Percentiles rank a stretch among this genome's conserved stretches.
phyloP scores from a whole-genome alignment of 225 moss, liverwort and hornwort species.

The Sphagnum tenellum region DNA sequence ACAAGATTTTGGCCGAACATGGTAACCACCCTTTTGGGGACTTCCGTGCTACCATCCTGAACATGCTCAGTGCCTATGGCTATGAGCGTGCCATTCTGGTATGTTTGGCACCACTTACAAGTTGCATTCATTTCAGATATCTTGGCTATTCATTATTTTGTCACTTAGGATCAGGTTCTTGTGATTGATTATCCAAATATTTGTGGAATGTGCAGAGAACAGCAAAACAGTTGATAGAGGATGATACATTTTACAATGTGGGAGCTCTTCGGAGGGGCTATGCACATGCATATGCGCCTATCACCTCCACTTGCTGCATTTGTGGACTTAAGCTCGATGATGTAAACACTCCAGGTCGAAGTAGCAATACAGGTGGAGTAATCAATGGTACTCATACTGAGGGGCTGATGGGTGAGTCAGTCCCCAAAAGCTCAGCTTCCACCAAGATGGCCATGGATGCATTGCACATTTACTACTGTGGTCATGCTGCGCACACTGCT shows the following conservation, averaged over 20 bases:
- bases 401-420: too few species aligned
- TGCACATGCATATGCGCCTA: conserved; percentile 67
- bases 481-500: conserved; percentile 74
- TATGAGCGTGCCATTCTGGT: conserved; percentile 96
- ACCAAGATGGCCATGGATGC: neutral
- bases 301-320: conserved; percentile 55
- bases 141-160: neutral
- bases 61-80: conserved; percentile 95
- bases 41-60: conserved; percentile 83
- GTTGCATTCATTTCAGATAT: neutral
- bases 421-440: too few species aligned
- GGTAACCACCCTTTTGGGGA: conserved; percentile 88
- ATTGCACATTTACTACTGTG: conserved; percentile 71
- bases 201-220: conserved; percentile 58
- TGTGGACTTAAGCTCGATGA: conserved; percentile 65
- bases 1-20: conserved; percentile 85
- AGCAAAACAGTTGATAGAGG: conserved; percentile 85
- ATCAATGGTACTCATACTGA: neutral
- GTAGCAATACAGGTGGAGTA: conserved; percentile 5
- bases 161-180: neutral
- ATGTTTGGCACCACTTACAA: conserved; percentile 1
- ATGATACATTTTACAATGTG: conserved; percentile 83
- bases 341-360: conserved; percentile 17
- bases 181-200: too few species aligned
- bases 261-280: conserved; percentile 59